phyloP scores from a whole-genome alignment of 176 grass and related monocot species.

The Oryza glaberrima region DNA sequence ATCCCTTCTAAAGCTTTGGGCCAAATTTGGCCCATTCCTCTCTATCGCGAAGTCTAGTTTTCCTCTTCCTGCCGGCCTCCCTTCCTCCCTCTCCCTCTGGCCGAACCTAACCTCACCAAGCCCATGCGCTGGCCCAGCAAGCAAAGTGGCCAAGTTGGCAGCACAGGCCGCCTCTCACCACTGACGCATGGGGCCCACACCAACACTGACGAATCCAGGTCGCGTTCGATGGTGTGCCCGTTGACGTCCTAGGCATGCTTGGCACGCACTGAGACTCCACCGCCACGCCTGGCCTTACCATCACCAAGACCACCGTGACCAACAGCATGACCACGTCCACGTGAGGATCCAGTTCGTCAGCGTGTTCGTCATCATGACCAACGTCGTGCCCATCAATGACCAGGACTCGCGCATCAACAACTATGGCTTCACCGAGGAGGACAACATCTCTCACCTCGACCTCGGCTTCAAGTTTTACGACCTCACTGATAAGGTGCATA shows the following conservation, averaged over 20 bases:
- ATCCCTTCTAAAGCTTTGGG: too few species aligned
- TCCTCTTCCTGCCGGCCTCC: too few species aligned
- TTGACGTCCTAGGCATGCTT: slow-evolving; percentile 16
- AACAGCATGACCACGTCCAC: neutral
- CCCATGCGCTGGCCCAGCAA: too few species aligned
- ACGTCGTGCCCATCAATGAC: slow-evolving; percentile 49
- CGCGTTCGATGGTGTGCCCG: slow-evolving; percentile 24
- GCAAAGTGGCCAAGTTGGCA: too few species aligned
- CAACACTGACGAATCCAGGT: slow-evolving; percentile 20
- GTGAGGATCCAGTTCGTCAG: slow-evolving; percentile 43
- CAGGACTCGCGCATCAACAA: slow-evolving; percentile 52
- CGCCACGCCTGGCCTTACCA: neutral
- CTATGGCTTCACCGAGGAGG: slow-evolving; percentile 37
- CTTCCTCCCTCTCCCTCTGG: too few species aligned
- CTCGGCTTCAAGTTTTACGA: slow-evolving; percentile 52
- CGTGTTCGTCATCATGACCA: slow-evolving; percentile 50
- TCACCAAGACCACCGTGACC: neutral
- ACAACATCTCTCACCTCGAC: slow-evolving; percentile 47
- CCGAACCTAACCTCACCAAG: too few species aligned
- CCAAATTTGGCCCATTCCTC: too few species aligned
- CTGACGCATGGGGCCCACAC: too few species aligned
- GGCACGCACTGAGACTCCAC: slow-evolving; percentile 35
- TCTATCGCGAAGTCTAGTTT: too few species aligned
- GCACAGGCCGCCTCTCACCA: too few species aligned
- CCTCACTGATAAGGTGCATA: slow-evolving; percentile 41